Percentiles rank a stretch among this genome's conserved stretches.
Conservation (phyloP, 1,284 basidiomycete genomes). For the Rhodotorula sp. region DNA sequence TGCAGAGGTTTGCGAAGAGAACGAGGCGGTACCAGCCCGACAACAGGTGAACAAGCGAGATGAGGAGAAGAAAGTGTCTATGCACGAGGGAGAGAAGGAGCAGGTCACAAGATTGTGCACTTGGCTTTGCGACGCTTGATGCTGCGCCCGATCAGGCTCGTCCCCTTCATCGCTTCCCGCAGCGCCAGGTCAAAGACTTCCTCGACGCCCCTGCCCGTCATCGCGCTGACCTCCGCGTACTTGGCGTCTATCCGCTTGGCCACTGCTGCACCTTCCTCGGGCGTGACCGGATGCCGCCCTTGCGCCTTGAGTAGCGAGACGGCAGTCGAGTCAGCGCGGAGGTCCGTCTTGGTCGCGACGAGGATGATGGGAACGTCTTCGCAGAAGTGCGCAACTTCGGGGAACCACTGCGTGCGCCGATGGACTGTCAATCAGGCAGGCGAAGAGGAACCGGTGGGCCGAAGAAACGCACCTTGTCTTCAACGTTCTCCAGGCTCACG, state of each 20-base stretch:
- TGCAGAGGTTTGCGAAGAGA: background rate
- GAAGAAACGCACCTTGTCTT: constrained; percentile 71
- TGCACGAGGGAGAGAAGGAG: background rate
- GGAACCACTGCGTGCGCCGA: constrained; percentile 71
- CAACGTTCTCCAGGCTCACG: constrained; percentile 88
- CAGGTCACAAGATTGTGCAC: constrained; percentile 22
- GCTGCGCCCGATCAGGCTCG: constrained; percentile 1
- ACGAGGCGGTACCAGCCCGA: background rate
- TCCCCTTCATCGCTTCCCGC: constrained; percentile 25
- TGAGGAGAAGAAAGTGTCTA: constrained; percentile 4
- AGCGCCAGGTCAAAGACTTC: constrained; percentile 85
- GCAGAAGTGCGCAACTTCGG: constrained; percentile 91
- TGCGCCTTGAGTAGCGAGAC: constrained; percentile 77
- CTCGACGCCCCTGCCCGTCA: constrained; percentile 81
- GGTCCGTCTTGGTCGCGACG: constrained; percentile 89
- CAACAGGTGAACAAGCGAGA: background rate
- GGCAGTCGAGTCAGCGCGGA: constrained; percentile 72
- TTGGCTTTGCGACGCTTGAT: constrained; percentile 5
- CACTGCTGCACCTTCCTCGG: constrained; percentile 77
- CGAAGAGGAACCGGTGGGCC: background rate
- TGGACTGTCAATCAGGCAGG: background rate
- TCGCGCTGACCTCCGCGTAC: constrained; percentile 88
- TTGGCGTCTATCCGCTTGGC: constrained; percentile 85
- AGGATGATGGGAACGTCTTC: constrained; percentile 80
- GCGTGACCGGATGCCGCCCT: constrained; percentile 73